Evolutionary conservation across 768 basidiomycete genomes (phyloP).

Genomic region (Panaeolus papilionaceus): DNA sequence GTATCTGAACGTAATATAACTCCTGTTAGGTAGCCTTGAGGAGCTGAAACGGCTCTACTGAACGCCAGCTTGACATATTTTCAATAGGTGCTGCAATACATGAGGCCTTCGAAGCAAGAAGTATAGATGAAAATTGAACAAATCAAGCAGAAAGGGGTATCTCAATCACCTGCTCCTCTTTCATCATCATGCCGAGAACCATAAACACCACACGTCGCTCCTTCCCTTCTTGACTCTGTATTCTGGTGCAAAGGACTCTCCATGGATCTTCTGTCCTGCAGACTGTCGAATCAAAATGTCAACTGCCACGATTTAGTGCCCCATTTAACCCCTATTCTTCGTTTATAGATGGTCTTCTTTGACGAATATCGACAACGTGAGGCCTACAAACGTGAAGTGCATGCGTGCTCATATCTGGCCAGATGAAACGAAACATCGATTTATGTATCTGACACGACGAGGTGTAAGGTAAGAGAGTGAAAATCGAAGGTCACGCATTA

Average conservation of each 20-base stretch:
- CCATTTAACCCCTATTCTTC: not conserved
- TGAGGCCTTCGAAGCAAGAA: not conserved
- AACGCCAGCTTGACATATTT: slow-evolving; percentile 9
- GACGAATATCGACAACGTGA: not conserved
- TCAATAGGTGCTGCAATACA: not conserved
- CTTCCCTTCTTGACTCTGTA: slow-evolving; percentile 6
- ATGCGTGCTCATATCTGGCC: not conserved
- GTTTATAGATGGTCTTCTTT: not conserved
- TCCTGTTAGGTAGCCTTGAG: slow-evolving; percentile 5
- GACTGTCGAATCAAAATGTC: not conserved
- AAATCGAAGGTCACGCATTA: not conserved
- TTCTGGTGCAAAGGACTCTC: not conserved
- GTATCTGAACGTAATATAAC: slow-evolving; percentile 4
- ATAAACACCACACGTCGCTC: not conserved
- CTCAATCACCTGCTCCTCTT: not conserved
- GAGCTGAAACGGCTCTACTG: not conserved
- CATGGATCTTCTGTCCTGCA: slow-evolving; percentile 4
- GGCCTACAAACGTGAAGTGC: not conserved
- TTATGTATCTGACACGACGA: slow-evolving; percentile 5
- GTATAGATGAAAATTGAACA: not conserved
- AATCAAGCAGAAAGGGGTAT: slow-evolving; percentile 4
- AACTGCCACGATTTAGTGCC: slow-evolving; percentile 11
- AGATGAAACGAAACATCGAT: not conserved
- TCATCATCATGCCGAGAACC: slow-evolving; percentile 4
- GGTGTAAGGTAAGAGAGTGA: not conserved